These are phyloP conservation scores for Phalaenopsis equestris DNA, from an alignment of 106 monocot species.

Conservation along the genomic window DNA sequence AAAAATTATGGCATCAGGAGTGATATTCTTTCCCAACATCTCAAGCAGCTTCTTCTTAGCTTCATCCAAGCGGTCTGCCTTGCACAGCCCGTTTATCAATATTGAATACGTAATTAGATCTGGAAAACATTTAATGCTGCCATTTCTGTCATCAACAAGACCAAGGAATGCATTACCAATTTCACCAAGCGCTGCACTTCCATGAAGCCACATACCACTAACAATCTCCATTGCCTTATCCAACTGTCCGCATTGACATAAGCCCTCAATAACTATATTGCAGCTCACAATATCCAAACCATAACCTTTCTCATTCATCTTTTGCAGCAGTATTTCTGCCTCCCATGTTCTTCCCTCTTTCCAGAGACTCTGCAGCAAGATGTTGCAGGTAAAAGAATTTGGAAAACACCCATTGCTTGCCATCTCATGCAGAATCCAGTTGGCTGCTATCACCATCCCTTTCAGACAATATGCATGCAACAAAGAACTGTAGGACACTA, in stretches of 20 bases:
- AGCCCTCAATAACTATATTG: conserved; percentile 71
- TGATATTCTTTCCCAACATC: conserved; percentile 56
- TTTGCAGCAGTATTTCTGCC: conserved; percentile 59
- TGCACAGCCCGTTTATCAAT: conserved; percentile 67
- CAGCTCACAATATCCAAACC: conserved; percentile 70
- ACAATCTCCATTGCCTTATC: conserved; percentile 88
- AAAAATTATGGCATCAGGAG: conserved; percentile 65
- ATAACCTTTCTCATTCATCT: conserved; percentile 83
- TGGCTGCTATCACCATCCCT: conserved; percentile 54
- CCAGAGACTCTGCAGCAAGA: conserved; percentile 78
- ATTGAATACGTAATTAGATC: conserved; percentile 75
- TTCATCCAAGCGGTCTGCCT: conserved; percentile 65
- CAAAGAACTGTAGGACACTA: conserved; percentile 66
- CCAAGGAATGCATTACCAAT: conserved; percentile 70
- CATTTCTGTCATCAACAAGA: conserved; percentile 33
- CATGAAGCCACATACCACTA: conserved; percentile 74
- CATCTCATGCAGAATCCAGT: conserved; percentile 70
- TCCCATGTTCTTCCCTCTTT: conserved; percentile 72
- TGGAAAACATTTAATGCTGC: conserved; percentile 54
- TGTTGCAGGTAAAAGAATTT: conserved; percentile 72
- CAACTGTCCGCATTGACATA: conserved; percentile 71
- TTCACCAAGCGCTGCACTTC: conserved; percentile 70
- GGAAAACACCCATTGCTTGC: conserved; percentile 48
- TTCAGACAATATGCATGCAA: conserved; percentile 70
- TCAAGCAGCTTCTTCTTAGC: conserved; percentile 77